Base-by-base conservation (phyloP, 345 rosid genomes). In the Combretum micranthum region DNA sequence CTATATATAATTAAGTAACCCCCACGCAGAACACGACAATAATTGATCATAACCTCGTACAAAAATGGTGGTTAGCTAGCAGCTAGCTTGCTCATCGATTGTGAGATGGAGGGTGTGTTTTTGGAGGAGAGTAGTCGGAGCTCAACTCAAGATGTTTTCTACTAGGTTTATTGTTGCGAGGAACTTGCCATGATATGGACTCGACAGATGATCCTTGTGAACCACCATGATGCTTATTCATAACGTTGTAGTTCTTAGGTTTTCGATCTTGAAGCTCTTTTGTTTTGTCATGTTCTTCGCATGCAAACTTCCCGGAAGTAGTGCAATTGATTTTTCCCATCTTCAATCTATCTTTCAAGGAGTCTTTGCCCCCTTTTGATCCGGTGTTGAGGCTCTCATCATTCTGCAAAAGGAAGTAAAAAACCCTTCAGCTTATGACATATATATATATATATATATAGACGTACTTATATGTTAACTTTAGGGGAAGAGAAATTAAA, bases 91-190 rank as follows among this genome's bases (percentile, higher is more conserved):
- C 3, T 32, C 39, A 32, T 57, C 56, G 57, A 19, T 64, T 64
- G 52, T 64, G 68, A 42, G 62, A 22, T 15, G 68, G 68, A 44
- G 68, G 68, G 53, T 64, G 68, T 18, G 68, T 64, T 20, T 32
- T 64, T n/a, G 68, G 68, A 22, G 51, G 68, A 23, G 56, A 50
- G 56, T 64, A 64, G 37, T 64, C 68, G 12, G 55, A 57, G 26
- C 51, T 48, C 10, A 64, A 45, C 20, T 20, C 62, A 2, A 51
- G 61, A 26, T 49, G 25, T 52, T 15, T 44, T 23, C 44, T 56
- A 1, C 44, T 56, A 13, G 62, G 62, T 45, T 49, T 48, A 51
- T 42, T 26, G 18, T 42, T 26, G 18, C 46, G 50, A 22, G 52
- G 62, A 19, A 50, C 62, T 0, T 17, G 47, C 68, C 62, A 64